Evolutionary conservation across 2,329 filamentous ascomycete genomes (phyloP).

Genomic region (Chaetomiaceae sp.): DNA sequence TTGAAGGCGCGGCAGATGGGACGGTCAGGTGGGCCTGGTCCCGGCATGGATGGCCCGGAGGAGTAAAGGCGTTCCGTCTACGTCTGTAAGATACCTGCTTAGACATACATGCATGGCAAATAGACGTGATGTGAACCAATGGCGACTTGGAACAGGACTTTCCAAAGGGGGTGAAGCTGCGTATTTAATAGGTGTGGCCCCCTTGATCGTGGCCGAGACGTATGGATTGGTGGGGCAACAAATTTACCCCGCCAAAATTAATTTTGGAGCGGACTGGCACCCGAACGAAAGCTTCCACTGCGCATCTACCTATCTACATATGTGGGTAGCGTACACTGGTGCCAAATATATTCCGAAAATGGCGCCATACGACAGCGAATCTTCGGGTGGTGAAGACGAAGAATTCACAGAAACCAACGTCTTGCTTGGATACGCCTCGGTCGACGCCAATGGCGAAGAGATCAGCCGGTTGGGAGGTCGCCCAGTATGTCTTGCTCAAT

Average conservation of each 20-base stretch:
- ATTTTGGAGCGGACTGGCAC: too few relatives aligned
- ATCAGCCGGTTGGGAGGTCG: constrained; percentile 84
- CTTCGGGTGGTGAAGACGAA: constrained; percentile 64
- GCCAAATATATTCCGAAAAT: too few relatives aligned
- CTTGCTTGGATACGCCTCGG: constrained; percentile 81
- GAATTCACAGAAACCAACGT: constrained; percentile 79
- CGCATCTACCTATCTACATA: too few relatives aligned
- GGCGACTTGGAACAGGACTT: too few relatives aligned
- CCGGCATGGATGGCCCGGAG: constrained; percentile 59
- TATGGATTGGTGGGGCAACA: constrained; percentile 23
- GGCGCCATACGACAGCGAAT: constrained; percentile 83
- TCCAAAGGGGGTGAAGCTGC: too few relatives aligned
- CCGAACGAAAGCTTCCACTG: too few relatives aligned
- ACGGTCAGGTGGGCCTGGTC: constrained; percentile 56
- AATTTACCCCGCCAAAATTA: constrained; percentile 29
- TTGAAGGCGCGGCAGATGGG: constrained; percentile 97
- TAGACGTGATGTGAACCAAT: constrained; percentile 10
- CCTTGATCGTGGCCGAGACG: constrained; percentile 5
- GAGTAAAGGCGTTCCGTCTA: constrained; percentile 35
- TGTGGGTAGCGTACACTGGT: too few relatives aligned
- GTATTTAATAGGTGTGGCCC: too few relatives aligned
- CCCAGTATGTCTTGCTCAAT: constrained; percentile 60
- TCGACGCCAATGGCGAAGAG: constrained; percentile 72
- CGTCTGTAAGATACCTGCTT: constrained; percentile 37
- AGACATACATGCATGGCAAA: constrained; percentile 20